Evolutionary conservation across 371 early-diverging fungal species (phyloP), one percentile per base, ranked within the genome.

Genomic region (Mortierella sp.): DNA sequence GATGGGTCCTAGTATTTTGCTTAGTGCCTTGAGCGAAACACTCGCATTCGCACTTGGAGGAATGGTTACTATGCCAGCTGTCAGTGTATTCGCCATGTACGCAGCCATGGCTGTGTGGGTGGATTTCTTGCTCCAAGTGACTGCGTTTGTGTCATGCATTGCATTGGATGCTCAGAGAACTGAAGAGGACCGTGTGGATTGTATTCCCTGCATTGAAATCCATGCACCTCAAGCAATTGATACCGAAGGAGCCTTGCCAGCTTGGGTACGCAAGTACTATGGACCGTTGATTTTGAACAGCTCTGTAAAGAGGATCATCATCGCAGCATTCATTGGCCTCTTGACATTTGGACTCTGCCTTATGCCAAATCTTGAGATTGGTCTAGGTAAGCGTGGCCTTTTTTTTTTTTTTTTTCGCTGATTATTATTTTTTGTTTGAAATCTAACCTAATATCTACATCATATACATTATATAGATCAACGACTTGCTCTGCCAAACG

Each of bases 21-120:
- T 94, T 21, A 89, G 92, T 40, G 89, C 92, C 0, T 53, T 92
- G 15, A 88, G 90, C 65, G 94, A 94, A 67, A 91, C 92, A 0
- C 86, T 93, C 62, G 93, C 94, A 1, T 94, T 94, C 85, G 91
- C 88, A 7, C 72, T 93, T 9, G 94, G 93, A 6, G 88, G 87
- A 0, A 65, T 92, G 58, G 92, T 94, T 4, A 88, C 89, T 2
- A 94, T 94, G 93, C 94, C 94, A 1, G 94, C 94, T 22, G 94
- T 94, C 28, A 90, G 92, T 61, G 88, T 89, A 32, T 94, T 94
- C 87, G 91, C 93, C 16, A 84, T 92, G 73, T 92, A 91, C 58
- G 94, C 94, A 6, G 89, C 93, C 0, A 82, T 92, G 75, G 93
- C 94, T 41, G 89, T 94, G 3, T 90, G 90, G 85, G 84, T 92